Percentiles rank a stretch among this genome's conserved stretches.
phyloP scores from a whole-genome alignment of 441 rosid species.

The Populus hybrid region DNA sequence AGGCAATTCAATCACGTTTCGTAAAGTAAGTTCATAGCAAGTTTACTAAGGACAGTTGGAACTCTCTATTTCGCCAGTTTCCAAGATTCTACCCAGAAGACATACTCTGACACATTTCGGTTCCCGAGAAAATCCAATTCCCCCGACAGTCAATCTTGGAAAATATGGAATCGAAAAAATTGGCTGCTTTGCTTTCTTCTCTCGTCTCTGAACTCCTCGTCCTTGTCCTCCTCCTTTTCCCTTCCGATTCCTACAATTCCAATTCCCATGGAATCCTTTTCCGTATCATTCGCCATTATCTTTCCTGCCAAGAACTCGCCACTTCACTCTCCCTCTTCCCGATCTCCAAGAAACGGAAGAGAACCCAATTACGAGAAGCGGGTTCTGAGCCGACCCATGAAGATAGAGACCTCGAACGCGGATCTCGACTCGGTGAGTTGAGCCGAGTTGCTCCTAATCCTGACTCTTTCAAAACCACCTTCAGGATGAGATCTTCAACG shows the following conservation, averaged over 20 bases:
- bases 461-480: constrained; percentile 41
- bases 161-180: constrained; percentile 50
- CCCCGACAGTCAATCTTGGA: constrained; percentile 15
- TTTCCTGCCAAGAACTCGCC: constrained; percentile 45
- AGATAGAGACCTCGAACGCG: constrained; percentile 14
- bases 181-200: constrained; percentile 52
- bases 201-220: constrained; percentile 43
- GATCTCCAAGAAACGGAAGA: constrained; percentile 50
- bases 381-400: constrained; percentile 32
- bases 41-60: constrained; percentile 18
- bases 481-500: constrained; percentile 53
- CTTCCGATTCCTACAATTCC: constrained; percentile 21
- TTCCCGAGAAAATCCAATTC: constrained; percentile 37
- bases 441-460: constrained; percentile 25
- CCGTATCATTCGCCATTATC: constrained; percentile 35
- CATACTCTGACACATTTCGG: constrained; percentile 32
- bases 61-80: constrained; percentile 5
- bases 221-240: constrained; percentile 35
- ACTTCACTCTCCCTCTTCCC: constrained; percentile 35
- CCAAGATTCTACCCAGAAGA: constrained; percentile 19
- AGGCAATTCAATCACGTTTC: background rate
- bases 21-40: background rate
- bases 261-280: constrained; percentile 26
- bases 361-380: constrained; percentile 35
- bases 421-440: constrained; percentile 26